These are phyloP conservation scores for Exophiala viscosa DNA, from an alignment of 2,329 filamentous ascomycete species.

Conservation along the genomic window DNA sequence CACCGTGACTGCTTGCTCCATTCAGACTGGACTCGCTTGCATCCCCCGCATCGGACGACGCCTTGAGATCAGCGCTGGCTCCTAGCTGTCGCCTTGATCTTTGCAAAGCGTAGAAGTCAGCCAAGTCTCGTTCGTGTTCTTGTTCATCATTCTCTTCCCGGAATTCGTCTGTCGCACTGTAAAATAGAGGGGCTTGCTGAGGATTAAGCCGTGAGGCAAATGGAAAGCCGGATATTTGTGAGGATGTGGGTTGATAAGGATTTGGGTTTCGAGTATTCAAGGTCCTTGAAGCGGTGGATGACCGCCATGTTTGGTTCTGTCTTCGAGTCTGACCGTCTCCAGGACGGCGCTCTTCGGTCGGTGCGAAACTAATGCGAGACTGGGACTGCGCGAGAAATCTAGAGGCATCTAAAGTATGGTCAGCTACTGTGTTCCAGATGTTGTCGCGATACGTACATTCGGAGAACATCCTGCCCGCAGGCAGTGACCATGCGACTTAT, in stretches of 20 bases:
- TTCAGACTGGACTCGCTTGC: conserved; percentile 57
- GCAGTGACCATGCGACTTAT: conserved; percentile 21
- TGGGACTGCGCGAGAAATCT: conserved; percentile 95
- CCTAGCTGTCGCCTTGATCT: conserved; percentile 85
- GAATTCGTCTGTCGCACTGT: conserved; percentile 84
- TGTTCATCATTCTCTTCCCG: conserved; percentile 90
- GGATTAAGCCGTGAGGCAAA: conserved; percentile 71
- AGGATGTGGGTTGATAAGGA: conserved; percentile 71
- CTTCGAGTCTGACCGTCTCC: conserved; percentile 48
- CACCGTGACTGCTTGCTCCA: conserved; percentile 49
- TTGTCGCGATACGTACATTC: conserved; percentile 66
- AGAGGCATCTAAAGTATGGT: conserved; percentile 70
- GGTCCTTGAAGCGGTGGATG: conserved; percentile 40
- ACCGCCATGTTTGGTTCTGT: conserved; percentile 44
- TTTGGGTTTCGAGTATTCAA: conserved; percentile 45
- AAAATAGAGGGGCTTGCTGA: conserved; percentile 88
- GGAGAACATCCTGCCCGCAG: conserved; percentile 64
- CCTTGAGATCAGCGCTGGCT: conserved; percentile 73
- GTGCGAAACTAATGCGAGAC: conserved; percentile 75
- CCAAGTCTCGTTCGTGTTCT: conserved; percentile 83
- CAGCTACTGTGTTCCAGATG: conserved; percentile 33
- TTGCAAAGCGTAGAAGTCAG: conserved; percentile 91
- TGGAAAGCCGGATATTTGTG: conserved; percentile 70
- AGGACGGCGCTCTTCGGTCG: conserved; percentile 49
- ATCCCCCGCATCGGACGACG: conserved; percentile 79